phyloP scores from a whole-genome alignment of 2,329 filamentous ascomycete species.

The Dactylellina parvicollis region DNA sequence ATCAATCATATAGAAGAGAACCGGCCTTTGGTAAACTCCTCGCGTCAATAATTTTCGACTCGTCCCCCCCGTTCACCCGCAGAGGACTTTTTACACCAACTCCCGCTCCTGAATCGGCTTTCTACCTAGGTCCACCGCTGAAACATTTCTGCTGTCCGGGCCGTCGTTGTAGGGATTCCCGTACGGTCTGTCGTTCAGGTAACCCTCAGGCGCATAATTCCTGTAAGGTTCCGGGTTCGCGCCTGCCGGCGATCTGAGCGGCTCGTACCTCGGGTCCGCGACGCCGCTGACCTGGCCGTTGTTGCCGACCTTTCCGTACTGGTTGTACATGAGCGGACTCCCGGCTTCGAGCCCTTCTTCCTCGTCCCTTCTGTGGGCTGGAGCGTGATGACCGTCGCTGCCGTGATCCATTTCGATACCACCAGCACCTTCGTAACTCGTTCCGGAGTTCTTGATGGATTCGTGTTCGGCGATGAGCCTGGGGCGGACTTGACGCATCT shows the following conservation, averaged over 20 bases:
- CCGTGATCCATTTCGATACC: constrained; percentile 24
- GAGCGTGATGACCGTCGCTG: not conserved
- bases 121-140: constrained; percentile 6
- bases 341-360: constrained; percentile 21
- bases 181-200: not conserved
- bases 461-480: constrained; percentile 45
- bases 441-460: constrained; percentile 18
- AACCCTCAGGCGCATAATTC: not conserved
- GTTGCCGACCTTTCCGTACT: not conserved
- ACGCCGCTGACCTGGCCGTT: not conserved
- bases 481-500: constrained; percentile 59
- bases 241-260: constrained; percentile 2
- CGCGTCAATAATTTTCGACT: not conserved
- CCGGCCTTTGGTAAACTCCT: no score
- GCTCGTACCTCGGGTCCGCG: constrained; percentile 13
- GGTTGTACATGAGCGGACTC: constrained; percentile 30
- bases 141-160: constrained; percentile 7
- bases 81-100: constrained; percentile 9
- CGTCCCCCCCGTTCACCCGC: not conserved
- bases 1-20: no score
- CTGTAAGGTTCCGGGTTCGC: no score
- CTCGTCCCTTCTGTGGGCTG: not conserved
- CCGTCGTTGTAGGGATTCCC: constrained; percentile 8
- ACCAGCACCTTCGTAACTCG: constrained; percentile 14
- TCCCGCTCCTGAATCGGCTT: constrained; percentile 20